Conservation (phyloP, 2,329 filamentous ascomycete species). For the Macroventuria anomochaeta region DNA sequence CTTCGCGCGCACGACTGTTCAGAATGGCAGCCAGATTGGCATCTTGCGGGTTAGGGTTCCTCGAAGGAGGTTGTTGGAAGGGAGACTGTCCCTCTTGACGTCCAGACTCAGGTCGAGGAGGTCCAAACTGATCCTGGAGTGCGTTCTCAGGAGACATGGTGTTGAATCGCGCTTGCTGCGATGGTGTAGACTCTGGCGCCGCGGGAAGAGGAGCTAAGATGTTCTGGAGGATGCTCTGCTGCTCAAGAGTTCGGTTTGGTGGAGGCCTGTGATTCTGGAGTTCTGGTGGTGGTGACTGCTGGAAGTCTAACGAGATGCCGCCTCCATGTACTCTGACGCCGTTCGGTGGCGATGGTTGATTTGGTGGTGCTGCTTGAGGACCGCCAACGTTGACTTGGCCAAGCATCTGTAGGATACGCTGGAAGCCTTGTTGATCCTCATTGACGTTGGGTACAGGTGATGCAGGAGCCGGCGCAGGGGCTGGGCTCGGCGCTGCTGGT, state of each 20-base stretch:
- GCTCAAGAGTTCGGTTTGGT: slow-evolving; percentile 40
- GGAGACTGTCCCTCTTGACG: slow-evolving; percentile 40
- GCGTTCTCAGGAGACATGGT: slow-evolving; percentile 46
- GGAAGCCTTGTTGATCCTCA: slow-evolving; percentile 85
- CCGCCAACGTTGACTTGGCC: slow-evolving; percentile 55
- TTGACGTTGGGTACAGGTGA: slow-evolving; percentile 51
- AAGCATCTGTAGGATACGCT: slow-evolving; percentile 81
- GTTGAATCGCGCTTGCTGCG: slow-evolving; percentile 41
- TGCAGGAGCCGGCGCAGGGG: slow-evolving; percentile 23
- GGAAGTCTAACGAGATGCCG: slow-evolving; percentile 42
- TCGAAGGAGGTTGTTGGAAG: slow-evolving; percentile 39
- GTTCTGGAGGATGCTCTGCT: slow-evolving; percentile 46
- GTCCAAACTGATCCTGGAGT: slow-evolving; percentile 39
- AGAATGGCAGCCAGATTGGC: slow-evolving; percentile 45
- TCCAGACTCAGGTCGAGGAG: slow-evolving; percentile 41
- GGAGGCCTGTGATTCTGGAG: slow-evolving; percentile 31
- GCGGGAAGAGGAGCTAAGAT: slow-evolving; percentile 43
- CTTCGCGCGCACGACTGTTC: slow-evolving; percentile 49
- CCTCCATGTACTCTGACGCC: slow-evolving; percentile 37
- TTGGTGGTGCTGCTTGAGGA: slow-evolving; percentile 27
- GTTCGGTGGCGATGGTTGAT: slow-evolving; percentile 33
- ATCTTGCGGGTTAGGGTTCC: slow-evolving; percentile 42
- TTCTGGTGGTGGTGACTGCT: slow-evolving; percentile 41
- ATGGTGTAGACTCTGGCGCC: slow-evolving; percentile 37
- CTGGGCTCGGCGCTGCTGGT: slow-evolving; percentile 23